These are phyloP conservation scores for Pichia insulana DNA, from an alignment of 805 yeast species.

Conservation along the genomic window DNA sequence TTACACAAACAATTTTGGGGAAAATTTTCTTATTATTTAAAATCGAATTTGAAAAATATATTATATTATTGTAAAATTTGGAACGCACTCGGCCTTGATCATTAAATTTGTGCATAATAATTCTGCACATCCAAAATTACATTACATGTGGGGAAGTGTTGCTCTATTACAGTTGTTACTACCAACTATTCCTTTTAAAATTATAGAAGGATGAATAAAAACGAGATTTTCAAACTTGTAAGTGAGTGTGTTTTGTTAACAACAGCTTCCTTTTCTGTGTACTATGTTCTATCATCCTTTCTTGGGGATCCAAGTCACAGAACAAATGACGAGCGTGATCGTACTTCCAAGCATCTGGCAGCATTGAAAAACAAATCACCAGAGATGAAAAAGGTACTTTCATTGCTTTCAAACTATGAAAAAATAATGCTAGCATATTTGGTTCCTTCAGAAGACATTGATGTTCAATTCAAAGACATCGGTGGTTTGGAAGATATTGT, in stretches of 20 bases:
- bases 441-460: slow-evolving; percentile 76
- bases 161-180: no score
- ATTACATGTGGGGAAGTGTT: no score
- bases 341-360: slow-evolving; percentile 48
- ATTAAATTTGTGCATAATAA: no score
- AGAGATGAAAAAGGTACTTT: slow-evolving; percentile 42
- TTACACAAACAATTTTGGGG: no score
- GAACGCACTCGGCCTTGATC: no score
- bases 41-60: not conserved
- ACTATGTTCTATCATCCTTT: slow-evolving; percentile 32
- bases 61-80: no score
- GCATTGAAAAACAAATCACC: slow-evolving; percentile 57
- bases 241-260: slow-evolving; percentile 61
- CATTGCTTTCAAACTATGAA: slow-evolving; percentile 50
- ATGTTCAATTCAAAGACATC: slow-evolving; percentile 67
- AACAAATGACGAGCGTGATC: slow-evolving; percentile 52
- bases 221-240: slow-evolving; percentile 64
- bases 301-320: slow-evolving; percentile 29
- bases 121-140: no score
- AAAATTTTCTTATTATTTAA: no score
- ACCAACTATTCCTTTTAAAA: no score
- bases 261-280: slow-evolving; percentile 48
- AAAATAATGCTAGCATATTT: slow-evolving; percentile 67
- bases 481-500: slow-evolving; percentile 84
- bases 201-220: slow-evolving; percentile 40